phyloP scores from a whole-genome alignment of 1,139 yeast species.

The Trichomonascaceae sp. region DNA sequence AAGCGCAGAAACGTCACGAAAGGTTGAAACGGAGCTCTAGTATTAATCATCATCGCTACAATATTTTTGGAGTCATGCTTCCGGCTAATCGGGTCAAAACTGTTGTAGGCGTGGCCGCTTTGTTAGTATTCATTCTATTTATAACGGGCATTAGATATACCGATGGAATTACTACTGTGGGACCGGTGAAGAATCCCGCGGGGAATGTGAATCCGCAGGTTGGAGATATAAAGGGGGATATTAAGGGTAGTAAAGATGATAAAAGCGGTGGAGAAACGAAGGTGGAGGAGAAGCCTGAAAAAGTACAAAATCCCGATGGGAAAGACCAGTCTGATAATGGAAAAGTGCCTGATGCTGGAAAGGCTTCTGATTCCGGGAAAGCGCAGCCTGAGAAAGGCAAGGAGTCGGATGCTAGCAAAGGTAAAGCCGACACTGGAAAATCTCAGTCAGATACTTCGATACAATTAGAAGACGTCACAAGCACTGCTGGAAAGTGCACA shows the following conservation, averaged over 20 bases:
- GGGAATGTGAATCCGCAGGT: background rate
- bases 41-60: conserved; percentile 1
- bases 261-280: background rate
- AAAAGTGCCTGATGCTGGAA: background rate
- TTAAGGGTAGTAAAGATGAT: background rate
- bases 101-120: conserved; percentile 1
- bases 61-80: conserved; percentile 3
- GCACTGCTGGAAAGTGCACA: conserved; percentile 26
- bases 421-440: background rate
- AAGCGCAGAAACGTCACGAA: conserved; percentile 10
- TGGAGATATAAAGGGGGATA: background rate
- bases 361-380: background rate
- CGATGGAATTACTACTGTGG: background rate
- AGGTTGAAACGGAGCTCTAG: conserved; percentile 7
- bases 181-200: background rate
- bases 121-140: conserved; percentile 1
- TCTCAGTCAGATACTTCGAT: background rate
- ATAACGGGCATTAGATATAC: conserved; percentile 3
- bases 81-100: conserved; percentile 3
- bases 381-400: too few relatives aligned
- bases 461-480: background rate
- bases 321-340: background rate
- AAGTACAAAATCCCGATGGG: background rate
- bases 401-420: background rate
- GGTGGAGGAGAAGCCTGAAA: background rate